phyloP scores from a whole-genome alignment of 225 moss, liverwort and hornwort species.

The Marchantia paleacea region DNA sequence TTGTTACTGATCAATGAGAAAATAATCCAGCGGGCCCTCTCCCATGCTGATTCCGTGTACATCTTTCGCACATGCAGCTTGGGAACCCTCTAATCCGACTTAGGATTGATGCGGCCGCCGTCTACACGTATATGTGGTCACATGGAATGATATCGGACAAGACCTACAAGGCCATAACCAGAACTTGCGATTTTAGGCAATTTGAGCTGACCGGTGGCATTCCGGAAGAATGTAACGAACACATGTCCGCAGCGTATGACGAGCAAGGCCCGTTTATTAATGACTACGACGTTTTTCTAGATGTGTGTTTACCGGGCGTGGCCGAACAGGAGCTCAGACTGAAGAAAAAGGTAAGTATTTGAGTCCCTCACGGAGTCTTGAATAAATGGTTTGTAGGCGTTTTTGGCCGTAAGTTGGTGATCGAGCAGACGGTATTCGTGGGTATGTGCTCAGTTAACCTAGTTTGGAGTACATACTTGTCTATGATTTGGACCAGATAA shows the following conservation, averaged over 20 bases:
- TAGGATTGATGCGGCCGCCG: conserved; percentile 37
- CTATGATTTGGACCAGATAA: conserved; percentile 19
- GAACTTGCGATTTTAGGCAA: conserved; percentile 30
- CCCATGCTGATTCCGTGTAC: too few species aligned
- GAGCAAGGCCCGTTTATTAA: conserved; percentile 48
- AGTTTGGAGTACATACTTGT: not conserved
- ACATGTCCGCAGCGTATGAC: conserved; percentile 26
- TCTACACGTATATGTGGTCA: conserved; percentile 43
- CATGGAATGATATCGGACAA: conserved; percentile 47
- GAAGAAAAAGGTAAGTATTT: conserved; percentile 25
- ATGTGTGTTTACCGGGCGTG: conserved; percentile 45
- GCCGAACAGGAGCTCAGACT: conserved; percentile 47
- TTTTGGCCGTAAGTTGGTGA: not conserved
- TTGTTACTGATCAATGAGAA: too few species aligned
- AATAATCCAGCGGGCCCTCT: too few species aligned
- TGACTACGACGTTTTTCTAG: conserved; percentile 43
- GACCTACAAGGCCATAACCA: conserved; percentile 34
- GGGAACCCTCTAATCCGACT: conserved; percentile 43
- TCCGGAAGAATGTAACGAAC: conserved; percentile 24
- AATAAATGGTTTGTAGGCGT: not conserved
- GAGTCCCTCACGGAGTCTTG: not conserved
- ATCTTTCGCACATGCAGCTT: conserved; percentile 23
- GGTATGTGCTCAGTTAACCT: not conserved
- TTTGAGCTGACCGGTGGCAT: conserved; percentile 31
- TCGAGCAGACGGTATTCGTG: not conserved